These are phyloP conservation scores for Zangia roseola DNA, from an alignment of 768 basidiomycete species.

Conservation along the genomic window DNA sequence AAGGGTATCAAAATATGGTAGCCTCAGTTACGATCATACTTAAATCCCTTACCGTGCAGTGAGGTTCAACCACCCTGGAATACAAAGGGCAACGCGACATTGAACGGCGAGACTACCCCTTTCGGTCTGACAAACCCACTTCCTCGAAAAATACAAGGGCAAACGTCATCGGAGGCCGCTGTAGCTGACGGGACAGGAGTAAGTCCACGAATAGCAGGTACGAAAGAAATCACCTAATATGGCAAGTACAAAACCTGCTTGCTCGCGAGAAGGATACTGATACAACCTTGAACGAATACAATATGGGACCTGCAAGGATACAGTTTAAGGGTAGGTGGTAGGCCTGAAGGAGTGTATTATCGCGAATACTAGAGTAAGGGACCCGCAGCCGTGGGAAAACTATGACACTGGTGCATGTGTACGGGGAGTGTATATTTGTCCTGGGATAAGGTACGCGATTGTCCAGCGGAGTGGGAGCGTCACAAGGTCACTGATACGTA, in stretches of 20 bases:
- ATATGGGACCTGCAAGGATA: slow-evolving; percentile 10
- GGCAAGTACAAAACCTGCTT: slow-evolving; percentile 9
- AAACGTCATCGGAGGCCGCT: slow-evolving; percentile 5
- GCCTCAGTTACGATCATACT: slow-evolving; percentile 2
- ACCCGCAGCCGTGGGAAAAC: slow-evolving; percentile 4
- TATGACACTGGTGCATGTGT: slow-evolving; percentile 11
- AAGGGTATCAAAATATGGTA: slow-evolving; percentile 13
- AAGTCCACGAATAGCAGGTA: slow-evolving; percentile 20
- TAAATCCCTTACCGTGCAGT: slow-evolving; percentile 10
- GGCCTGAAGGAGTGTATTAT: slow-evolving; percentile 9
- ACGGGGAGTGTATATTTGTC: slow-evolving; percentile 24
- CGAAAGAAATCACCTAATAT: slow-evolving; percentile 31
- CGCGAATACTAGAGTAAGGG: slow-evolving; percentile 1
- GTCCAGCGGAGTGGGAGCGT: slow-evolving; percentile 29
- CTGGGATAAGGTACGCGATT: slow-evolving; percentile 23
- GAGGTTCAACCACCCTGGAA: background rate
- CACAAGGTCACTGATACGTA: slow-evolving; percentile 31
- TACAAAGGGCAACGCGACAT: slow-evolving; percentile 19
- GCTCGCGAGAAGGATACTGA: slow-evolving; percentile 8
- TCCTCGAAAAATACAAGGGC: slow-evolving; percentile 28
- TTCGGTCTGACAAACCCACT: slow-evolving; percentile 19
- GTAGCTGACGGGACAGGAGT: slow-evolving; percentile 13
- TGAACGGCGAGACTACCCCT: background rate
- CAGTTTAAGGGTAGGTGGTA: background rate
- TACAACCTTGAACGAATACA: slow-evolving; percentile 16